Evolutionary conservation across 2,329 filamentous ascomycete genomes (phyloP).

Genomic region (Exophiala calicioides): DNA sequence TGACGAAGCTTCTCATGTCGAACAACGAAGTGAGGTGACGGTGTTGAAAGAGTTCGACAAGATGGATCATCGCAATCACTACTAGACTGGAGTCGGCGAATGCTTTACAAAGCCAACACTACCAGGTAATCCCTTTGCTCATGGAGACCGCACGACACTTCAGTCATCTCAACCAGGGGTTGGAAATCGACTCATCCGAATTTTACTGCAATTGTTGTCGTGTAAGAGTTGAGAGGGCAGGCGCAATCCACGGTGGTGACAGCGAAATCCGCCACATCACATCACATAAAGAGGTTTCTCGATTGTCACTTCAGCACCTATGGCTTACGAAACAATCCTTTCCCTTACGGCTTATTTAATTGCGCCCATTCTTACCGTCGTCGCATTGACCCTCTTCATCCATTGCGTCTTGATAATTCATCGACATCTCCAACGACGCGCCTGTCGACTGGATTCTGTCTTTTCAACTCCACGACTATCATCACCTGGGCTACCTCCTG

Average conservation of each 20-base stretch:
- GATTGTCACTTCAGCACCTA: constrained; percentile 11
- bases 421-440: constrained; percentile 15
- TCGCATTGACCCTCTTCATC: constrained; percentile 24
- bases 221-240: neutral
- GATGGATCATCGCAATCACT: no score
- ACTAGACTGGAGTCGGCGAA: no score
- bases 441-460: constrained; percentile 13
- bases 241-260: neutral
- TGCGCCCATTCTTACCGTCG: constrained; percentile 24
- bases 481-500: neutral
- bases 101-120: no score
- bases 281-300: neutral
- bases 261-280: neutral
- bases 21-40: no score
- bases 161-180: no score
- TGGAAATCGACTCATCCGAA: no score
- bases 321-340: constrained; percentile 15
- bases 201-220: no score
- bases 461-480: constrained; percentile 9
- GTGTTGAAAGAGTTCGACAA: no score
- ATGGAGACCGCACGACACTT: no score
- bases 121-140: no score
- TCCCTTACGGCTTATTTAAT: constrained; percentile 18
- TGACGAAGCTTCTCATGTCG: neutral
- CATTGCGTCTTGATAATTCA: constrained; percentile 21